phyloP scores from a whole-genome alignment of 106 monocot genomes.

The Apostasia shenzhenica region DNA sequence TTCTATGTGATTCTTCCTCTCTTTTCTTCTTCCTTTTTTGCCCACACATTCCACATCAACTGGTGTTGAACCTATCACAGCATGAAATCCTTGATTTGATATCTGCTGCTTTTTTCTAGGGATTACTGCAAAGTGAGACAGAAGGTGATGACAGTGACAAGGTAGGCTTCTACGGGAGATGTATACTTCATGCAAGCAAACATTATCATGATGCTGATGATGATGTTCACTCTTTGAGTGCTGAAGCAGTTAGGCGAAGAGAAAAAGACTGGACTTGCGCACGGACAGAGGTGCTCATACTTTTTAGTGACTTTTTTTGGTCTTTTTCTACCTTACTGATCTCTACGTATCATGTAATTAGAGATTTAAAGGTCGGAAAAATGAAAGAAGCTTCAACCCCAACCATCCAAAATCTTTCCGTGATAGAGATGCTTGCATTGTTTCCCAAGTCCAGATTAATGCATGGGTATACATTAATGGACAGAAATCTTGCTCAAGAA shows the following conservation, averaged over 20 bases:
- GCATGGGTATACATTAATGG: slow-evolving; percentile 86
- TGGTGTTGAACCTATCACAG: no score
- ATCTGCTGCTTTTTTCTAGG: slow-evolving; percentile 31
- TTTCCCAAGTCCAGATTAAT: slow-evolving; percentile 92
- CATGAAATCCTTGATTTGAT: no score
- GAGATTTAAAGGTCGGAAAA: slow-evolving; percentile 74
- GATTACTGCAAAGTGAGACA: slow-evolving; percentile 82
- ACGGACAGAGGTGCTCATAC: slow-evolving; percentile 48
- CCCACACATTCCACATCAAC: no score
- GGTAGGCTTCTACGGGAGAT: slow-evolving; percentile 91
- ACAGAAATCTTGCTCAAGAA: slow-evolving; percentile 46
- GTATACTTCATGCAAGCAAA: slow-evolving; percentile 47
- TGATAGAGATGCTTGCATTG: slow-evolving; percentile 46
- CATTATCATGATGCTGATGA: slow-evolving; percentile 1
- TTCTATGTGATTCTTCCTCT: no score
- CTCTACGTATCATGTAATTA: slow-evolving; percentile 7
- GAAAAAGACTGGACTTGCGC: slow-evolving; percentile 67
- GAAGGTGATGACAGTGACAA: slow-evolving; percentile 78
- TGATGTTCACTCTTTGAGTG: slow-evolving; percentile 22
- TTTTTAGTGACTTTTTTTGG: not conserved
- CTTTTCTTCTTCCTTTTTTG: no score
- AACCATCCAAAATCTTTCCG: slow-evolving; percentile 8
- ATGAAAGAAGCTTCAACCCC: slow-evolving; percentile 19
- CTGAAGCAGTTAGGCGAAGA: slow-evolving; percentile 21
- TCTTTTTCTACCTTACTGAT: not conserved